phyloP scores from a whole-genome alignment of 352 stramenopile genomes.

The Phytophthora crassamura region DNA sequence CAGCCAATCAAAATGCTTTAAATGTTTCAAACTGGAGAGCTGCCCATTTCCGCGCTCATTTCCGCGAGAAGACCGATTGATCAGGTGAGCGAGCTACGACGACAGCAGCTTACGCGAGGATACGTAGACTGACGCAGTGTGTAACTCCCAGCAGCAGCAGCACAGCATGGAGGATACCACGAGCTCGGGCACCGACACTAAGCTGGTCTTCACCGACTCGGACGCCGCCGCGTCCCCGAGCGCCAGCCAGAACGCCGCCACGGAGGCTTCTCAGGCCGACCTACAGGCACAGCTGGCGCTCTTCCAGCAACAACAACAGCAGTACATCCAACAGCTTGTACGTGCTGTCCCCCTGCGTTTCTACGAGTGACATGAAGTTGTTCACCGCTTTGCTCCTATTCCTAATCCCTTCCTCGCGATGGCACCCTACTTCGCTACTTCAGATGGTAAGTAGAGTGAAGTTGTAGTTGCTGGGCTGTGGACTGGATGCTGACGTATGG shows the following conservation, averaged over 20 bases:
- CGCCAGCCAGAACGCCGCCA: constrained; percentile 9
- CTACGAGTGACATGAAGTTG: background rate
- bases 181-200: constrained; percentile 29
- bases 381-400: constrained; percentile 1
- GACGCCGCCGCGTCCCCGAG: constrained; percentile 32
- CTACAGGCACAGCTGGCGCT: constrained; percentile 60
- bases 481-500: constrained; percentile 12
- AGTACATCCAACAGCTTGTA: constrained; percentile 66
- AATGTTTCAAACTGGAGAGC: constrained; percentile 15
- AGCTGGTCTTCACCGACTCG: constrained; percentile 41
- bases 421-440: constrained; percentile 2
- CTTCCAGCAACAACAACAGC: constrained; percentile 68
- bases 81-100: too few relatives aligned
- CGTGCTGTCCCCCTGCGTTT: background rate
- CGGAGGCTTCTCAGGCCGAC: constrained; percentile 40
- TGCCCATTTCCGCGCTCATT: constrained; percentile 31
- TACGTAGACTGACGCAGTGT: too few relatives aligned
- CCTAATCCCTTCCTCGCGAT: background rate
- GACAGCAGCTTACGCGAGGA: too few relatives aligned
- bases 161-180: constrained; percentile 44
- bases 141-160: background rate
- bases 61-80: background rate
- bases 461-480: background rate
- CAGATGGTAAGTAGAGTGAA: constrained; percentile 41
- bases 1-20: constrained; percentile 12